Conservation (phyloP, 176 grass and related monocot genomes). For the Zoysia japonica region DNA sequence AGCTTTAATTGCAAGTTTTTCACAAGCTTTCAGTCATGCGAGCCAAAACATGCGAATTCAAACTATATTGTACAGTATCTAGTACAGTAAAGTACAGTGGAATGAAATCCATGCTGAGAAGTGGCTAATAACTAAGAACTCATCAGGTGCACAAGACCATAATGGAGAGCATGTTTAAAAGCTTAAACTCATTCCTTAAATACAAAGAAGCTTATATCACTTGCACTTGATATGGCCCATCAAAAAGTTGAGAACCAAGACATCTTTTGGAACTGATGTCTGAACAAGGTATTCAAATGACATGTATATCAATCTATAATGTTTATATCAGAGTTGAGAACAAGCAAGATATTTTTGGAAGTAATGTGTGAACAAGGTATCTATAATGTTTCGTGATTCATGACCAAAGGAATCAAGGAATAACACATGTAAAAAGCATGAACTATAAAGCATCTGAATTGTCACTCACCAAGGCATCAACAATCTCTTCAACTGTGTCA, state of each 20-base stretch:
- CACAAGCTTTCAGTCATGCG: background rate
- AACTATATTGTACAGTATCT: background rate
- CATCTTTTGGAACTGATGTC: too few species aligned
- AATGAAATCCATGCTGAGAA: background rate
- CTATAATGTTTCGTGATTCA: background rate
- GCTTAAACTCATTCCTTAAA: background rate
- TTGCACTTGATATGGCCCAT: background rate
- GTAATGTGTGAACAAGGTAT: background rate
- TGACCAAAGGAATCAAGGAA: conserved; percentile 21
- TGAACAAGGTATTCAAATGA: too few species aligned
- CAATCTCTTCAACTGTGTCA: conserved; percentile 88
- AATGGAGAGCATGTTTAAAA: background rate
- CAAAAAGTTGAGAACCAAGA: background rate
- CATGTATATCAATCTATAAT: too few species aligned
- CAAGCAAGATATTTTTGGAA: too few species aligned
- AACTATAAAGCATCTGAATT: conserved; percentile 24
- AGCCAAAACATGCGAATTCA: background rate
- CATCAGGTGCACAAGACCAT: background rate
- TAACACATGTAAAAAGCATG: background rate
- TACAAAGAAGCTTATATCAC: too few species aligned
- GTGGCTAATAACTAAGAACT: background rate
- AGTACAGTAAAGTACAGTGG: conserved; percentile 8
- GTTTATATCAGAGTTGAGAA: too few species aligned
- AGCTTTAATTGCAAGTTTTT: background rate
- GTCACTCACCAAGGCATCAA: conserved; percentile 78